These are phyloP conservation scores for Coemansia sp. DNA, from an alignment of 192 early-diverging fungal species.

Conservation along the genomic window DNA sequence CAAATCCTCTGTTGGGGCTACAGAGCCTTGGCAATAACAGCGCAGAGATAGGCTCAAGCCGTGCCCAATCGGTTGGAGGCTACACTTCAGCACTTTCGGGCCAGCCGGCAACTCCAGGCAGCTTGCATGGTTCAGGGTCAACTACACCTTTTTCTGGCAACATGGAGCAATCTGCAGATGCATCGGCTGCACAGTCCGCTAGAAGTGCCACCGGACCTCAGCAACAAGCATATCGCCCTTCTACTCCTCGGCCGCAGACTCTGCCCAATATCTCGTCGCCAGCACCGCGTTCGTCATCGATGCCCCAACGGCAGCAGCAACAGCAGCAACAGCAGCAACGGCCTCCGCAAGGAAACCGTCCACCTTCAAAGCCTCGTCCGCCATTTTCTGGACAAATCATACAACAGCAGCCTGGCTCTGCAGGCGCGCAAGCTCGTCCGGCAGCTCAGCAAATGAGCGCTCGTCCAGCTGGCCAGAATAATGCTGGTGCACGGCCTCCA, in stretches of 20 bases:
- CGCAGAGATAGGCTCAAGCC: neutral
- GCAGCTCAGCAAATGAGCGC: neutral
- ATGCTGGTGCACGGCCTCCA: slow-evolving; percentile 7
- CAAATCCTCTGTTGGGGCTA: neutral
- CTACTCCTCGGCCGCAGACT: slow-evolving; percentile 7
- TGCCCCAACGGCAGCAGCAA: slow-evolving; percentile 2
- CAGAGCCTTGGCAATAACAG: neutral
- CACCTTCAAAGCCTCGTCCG: neutral
- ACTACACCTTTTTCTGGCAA: slow-evolving; percentile 4
- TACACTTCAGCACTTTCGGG: neutral
- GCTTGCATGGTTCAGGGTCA: neutral
- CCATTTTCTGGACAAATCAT: neutral
- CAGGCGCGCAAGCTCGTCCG: neutral
- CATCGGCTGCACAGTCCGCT: neutral
- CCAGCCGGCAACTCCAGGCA: slow-evolving; percentile 1
- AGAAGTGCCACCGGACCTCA: slow-evolving; percentile 2
- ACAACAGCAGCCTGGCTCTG: neutral
- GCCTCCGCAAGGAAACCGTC: neutral
- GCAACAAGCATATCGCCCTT: neutral
- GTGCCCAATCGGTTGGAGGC: neutral
- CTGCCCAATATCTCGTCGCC: neutral
- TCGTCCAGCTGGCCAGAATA: neutral
- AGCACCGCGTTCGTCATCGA: neutral
- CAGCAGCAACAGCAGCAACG: slow-evolving; percentile 8
- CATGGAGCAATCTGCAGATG: neutral